Conservation (phyloP, 768 basidiomycete species). For the Phylloporus sp. region DNA sequence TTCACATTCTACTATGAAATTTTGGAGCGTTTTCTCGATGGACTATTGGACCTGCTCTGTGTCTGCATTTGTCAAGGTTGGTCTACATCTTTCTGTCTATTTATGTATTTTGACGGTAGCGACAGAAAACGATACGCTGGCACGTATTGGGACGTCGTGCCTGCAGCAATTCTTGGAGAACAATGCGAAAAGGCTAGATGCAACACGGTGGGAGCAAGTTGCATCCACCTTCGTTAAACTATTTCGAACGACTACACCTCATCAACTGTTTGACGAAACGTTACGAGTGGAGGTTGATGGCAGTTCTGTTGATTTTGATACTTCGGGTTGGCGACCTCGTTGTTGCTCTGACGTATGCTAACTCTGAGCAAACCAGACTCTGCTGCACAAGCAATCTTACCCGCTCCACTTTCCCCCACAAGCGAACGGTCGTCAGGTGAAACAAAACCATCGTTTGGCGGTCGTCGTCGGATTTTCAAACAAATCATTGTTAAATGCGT, state of each 20-base stretch:
- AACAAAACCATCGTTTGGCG: conserved; percentile 52
- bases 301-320: conserved; percentile 51
- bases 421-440: conserved; percentile 49
- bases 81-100: neutral
- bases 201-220: conserved; percentile 86
- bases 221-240: conserved; percentile 90
- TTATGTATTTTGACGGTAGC: conserved; percentile 3
- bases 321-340: conserved; percentile 27
- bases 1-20: conserved; percentile 95
- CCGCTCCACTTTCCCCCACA: conserved; percentile 84
- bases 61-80: conserved; percentile 98
- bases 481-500: conserved; percentile 99
- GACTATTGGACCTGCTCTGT: conserved; percentile 88
- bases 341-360: conserved; percentile 5
- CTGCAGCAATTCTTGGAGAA: conserved; percentile 93
- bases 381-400: conserved; percentile 67
- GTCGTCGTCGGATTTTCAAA: conserved; percentile 86
- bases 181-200: conserved; percentile 83
- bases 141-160: conserved; percentile 96
- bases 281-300: conserved; percentile 82
- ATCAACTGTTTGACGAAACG: conserved; percentile 92
- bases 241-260: conserved; percentile 97
- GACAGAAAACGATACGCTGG: conserved; percentile 94
- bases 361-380: conserved; percentile 38
- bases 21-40: conserved; percentile 85